A percentile compares a stretch with the other conserved stretches of the same genome.
phyloP scores from a whole-genome alignment of 2,329 filamentous ascomycete species.

The Neurospora crassa region DNA sequence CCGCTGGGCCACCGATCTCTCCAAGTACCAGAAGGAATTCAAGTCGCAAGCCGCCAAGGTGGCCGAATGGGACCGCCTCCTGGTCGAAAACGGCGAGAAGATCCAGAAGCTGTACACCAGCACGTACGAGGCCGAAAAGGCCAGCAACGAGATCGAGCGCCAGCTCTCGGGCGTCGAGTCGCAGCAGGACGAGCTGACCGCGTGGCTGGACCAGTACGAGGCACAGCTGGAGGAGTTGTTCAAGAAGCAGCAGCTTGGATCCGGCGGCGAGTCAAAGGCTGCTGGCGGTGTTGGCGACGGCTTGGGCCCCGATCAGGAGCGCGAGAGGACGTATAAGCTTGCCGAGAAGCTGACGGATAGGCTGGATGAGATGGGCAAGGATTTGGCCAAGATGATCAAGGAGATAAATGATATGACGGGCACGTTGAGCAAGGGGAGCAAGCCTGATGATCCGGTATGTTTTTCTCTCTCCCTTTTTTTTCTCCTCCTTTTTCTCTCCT shows the following conservation, averaged over 20 bases:
- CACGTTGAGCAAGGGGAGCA: constrained; percentile 78
- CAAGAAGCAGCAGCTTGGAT: constrained; percentile 51
- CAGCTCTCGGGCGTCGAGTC: constrained; percentile 84
- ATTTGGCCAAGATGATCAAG: constrained; percentile 92
- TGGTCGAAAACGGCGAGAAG: constrained; percentile 91
- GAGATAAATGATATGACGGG: constrained; percentile 94
- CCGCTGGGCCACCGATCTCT: constrained; percentile 87
- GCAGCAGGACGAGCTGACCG: constrained; percentile 82
- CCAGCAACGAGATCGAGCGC: constrained; percentile 86
- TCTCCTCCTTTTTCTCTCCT: constrained; percentile 3
- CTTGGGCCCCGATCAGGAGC: constrained; percentile 79
- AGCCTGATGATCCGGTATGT: constrained; percentile 76
- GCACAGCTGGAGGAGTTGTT: constrained; percentile 85
- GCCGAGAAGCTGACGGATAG: constrained; percentile 88
- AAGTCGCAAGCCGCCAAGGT: constrained; percentile 82
- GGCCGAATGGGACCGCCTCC: constrained; percentile 79
- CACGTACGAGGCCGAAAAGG: constrained; percentile 88
- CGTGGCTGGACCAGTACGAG: constrained; percentile 86
- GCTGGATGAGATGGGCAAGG: constrained; percentile 87
- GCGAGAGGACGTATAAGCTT: constrained; percentile 90
- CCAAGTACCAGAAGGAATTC: constrained; percentile 96
- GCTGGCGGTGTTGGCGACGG: background rate
- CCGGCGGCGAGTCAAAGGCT: constrained; percentile 50
- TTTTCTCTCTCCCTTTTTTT: constrained; percentile 17
- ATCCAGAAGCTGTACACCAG: constrained; percentile 87